A percentile compares a stretch with the other conserved stretches of the same genome.
These are phyloP conservation scores for Cordyceps cateniannulata DNA, from an alignment of 2,329 filamentous ascomycete species.

Conservation along the genomic window DNA sequence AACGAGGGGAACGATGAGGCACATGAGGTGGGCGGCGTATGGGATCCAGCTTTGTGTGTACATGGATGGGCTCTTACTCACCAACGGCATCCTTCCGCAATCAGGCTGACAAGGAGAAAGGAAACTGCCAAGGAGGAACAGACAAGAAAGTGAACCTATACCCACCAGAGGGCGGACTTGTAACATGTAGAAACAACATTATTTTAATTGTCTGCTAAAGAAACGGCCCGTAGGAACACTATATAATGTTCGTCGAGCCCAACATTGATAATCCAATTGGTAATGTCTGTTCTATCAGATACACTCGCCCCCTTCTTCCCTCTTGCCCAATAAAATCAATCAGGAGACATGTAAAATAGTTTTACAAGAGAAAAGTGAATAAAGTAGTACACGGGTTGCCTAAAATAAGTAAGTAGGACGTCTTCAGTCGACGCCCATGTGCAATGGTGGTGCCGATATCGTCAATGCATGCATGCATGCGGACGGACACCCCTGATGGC, in stretches of 20 bases:
- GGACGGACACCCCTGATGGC: background rate
- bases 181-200: background rate
- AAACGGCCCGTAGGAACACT: background rate
- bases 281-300: slow-evolving; percentile 1
- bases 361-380: background rate
- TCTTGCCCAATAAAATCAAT: background rate
- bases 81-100: background rate
- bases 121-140: background rate
- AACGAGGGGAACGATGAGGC: background rate
- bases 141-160: background rate
- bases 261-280: slow-evolving; percentile 8
- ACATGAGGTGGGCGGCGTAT: background rate
- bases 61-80: background rate
- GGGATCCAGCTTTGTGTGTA: background rate
- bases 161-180: background rate
- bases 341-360: background rate
- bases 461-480: background rate
- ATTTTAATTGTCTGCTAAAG: background rate
- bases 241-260: background rate
- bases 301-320: background rate
- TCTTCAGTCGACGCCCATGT: background rate
- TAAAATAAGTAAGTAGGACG: background rate
- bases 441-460: background rate
- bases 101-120: background rate
- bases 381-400: background rate